Percentiles rank a stretch among this genome's conserved stretches.
These are phyloP conservation scores for Casuarina cunninghamiana DNA, from an alignment of 306 rosid genomes.

Conservation along the genomic window DNA sequence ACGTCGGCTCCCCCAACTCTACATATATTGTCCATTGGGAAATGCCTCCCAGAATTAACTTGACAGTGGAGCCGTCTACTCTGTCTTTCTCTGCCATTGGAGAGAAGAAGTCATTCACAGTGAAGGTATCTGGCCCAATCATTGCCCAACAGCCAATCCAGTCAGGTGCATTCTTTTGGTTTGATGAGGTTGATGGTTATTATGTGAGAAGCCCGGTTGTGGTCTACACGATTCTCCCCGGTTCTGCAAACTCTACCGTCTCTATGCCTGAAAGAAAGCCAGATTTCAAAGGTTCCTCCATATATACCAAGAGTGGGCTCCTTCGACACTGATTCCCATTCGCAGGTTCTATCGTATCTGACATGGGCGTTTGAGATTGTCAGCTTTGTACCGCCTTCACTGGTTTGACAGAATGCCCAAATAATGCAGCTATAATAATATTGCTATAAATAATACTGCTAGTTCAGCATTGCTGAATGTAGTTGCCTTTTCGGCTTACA, in stretches of 20 bases:
- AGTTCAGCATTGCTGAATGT: too few relatives aligned
- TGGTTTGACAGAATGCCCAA: too few relatives aligned
- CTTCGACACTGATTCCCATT: neutral
- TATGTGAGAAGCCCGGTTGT: conserved; percentile 34
- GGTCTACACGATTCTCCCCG: conserved; percentile 29
- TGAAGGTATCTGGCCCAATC: conserved; percentile 15
- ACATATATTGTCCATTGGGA: neutral
- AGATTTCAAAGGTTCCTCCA: conserved; percentile 17
- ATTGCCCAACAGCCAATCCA: conserved; percentile 15
- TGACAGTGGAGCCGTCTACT: conserved; percentile 10
- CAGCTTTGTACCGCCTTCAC: too few relatives aligned
- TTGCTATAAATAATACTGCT: too few relatives aligned
- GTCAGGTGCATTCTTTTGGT: conserved; percentile 24
- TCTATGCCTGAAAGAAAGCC: neutral
- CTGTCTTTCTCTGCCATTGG: conserved; percentile 24
- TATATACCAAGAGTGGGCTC: conserved; percentile 13
- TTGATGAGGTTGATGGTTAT: neutral
- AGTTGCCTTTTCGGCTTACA: too few relatives aligned
- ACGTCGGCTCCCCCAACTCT: conserved; percentile 34
- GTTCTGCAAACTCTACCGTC: neutral
- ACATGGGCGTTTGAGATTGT: too few relatives aligned
- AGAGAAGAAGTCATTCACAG: conserved; percentile 19
- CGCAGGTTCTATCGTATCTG: too few relatives aligned
- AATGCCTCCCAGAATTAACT: neutral
- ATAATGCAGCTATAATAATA: too few relatives aligned